Evolutionary conservation across 139 green algal genomes (phyloP).

Genomic region (Chlorella sorokiniana): DNA sequence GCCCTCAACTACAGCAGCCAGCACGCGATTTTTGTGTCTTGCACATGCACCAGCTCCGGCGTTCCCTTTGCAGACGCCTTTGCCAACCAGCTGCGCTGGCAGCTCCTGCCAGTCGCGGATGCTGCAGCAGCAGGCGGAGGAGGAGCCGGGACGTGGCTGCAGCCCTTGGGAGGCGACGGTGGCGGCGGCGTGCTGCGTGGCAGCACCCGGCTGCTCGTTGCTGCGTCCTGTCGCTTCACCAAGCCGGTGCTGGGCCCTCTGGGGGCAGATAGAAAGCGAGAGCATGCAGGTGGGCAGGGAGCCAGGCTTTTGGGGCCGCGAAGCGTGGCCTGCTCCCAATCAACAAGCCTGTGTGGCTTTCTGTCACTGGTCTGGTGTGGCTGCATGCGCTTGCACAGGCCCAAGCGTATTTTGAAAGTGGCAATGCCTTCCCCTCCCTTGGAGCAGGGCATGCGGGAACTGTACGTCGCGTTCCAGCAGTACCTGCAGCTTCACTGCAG

Average conservation of each 20-base stretch:
- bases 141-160: neutral
- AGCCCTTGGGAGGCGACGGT: neutral
- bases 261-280: slow-evolving; percentile 29
- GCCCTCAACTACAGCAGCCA: neutral
- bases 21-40: neutral
- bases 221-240: slow-evolving; percentile 4
- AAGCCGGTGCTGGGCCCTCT: slow-evolving; percentile 12
- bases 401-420: neutral
- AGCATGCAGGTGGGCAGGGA: slow-evolving; percentile 1
- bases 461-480: neutral
- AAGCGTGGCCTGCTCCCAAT: neutral
- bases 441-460: neutral
- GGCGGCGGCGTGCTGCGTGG: neutral
- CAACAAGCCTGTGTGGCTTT: neutral
- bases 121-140: neutral
- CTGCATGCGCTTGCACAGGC: neutral
- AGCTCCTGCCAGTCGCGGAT: neutral
- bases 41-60: neutral
- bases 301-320: no score
- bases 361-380: neutral
- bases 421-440: neutral
- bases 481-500: neutral
- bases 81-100: slow-evolving; percentile 21
- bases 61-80: slow-evolving; percentile 32
- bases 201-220: slow-evolving; percentile 8